phyloP scores from a whole-genome alignment of 129 eudicot genomes.

The Pulicaria dysenterica region DNA sequence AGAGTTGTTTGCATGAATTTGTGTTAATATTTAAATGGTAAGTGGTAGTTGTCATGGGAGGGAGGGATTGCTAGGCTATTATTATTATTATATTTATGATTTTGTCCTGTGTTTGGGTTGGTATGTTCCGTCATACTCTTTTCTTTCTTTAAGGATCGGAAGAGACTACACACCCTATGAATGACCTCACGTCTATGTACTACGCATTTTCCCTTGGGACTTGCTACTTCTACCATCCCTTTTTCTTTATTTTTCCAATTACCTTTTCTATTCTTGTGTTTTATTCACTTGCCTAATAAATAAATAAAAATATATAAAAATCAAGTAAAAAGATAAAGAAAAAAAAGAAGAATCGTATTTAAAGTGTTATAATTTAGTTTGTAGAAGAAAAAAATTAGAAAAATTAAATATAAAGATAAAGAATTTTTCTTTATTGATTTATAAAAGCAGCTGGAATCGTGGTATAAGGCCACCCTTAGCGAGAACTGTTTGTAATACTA shows the following conservation, averaged over 20 bases:
- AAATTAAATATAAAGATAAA: no score
- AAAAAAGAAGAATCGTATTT: no score
- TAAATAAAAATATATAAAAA: no score
- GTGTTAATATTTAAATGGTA: slow-evolving; percentile 22
- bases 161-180: slow-evolving; percentile 41
- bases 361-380: no score
- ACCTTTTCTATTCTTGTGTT: not conserved
- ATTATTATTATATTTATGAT: slow-evolving; percentile 2
- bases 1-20: slow-evolving; percentile 26
- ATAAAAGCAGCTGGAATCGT: no score
- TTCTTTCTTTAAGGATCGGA: slow-evolving; percentile 24
- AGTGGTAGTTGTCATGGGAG: slow-evolving; percentile 20
- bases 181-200: slow-evolving; percentile 40
- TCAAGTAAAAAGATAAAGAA: no score
- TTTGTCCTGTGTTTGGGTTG: slow-evolving; percentile 18
- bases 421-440: no score
- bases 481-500: no score
- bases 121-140: slow-evolving; percentile 32
- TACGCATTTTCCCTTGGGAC: slow-evolving; percentile 27
- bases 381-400: no score
- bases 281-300: no score
- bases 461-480: no score
- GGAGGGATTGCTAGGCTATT: not conserved
- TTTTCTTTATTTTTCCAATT: not conserved
- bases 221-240: slow-evolving; percentile 3